phyloP scores from a whole-genome alignment of 2,329 filamentous ascomycete species.

The Fusarium goolgardi region DNA sequence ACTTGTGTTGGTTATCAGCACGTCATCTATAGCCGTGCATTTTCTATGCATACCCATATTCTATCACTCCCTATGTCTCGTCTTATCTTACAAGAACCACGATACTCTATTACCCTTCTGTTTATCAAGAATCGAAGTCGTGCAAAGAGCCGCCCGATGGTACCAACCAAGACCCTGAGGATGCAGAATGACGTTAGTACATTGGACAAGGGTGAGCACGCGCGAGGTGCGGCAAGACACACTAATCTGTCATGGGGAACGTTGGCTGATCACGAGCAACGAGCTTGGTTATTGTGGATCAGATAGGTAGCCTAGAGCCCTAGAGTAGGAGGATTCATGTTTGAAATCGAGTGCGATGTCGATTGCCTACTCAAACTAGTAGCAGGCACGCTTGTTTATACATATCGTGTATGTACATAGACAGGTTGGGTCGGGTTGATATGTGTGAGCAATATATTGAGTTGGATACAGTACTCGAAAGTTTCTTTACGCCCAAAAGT shows the following conservation, averaged over 20 bases:
- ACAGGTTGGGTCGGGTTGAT: constrained; percentile 7
- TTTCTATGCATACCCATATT: not conserved
- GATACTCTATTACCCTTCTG: constrained; percentile 3
- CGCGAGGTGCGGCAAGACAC: constrained; percentile 37
- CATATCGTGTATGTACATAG: constrained; percentile 25
- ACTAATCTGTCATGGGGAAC: constrained; percentile 37
- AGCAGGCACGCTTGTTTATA: constrained; percentile 5
- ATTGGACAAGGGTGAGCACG: constrained; percentile 37
- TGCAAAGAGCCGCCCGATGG: constrained; percentile 29
- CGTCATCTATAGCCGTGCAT: constrained; percentile 6
- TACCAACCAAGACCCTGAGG: constrained; percentile 34
- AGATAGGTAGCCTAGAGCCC: constrained; percentile 19
- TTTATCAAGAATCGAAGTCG: constrained; percentile 25
- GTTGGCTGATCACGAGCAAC: constrained; percentile 42
- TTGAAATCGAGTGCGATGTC: constrained; percentile 12
- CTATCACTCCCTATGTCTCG: not conserved
- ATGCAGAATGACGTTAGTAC: constrained; percentile 44
- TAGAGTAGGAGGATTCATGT: constrained; percentile 13
- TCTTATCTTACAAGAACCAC: not conserved
- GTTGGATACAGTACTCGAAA: constrained; percentile 20
- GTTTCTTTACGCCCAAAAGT: constrained; percentile 8
- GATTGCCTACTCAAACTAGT: constrained; percentile 6
- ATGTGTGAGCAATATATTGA: constrained; percentile 23
- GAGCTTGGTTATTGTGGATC: constrained; percentile 40
- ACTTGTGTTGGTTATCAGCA: constrained; percentile 10